Percentiles rank a stretch among this genome's conserved stretches.
These are phyloP conservation scores for Pythium scleroteichum DNA, from an alignment of 352 stramenopile species.

Conservation along the genomic window DNA sequence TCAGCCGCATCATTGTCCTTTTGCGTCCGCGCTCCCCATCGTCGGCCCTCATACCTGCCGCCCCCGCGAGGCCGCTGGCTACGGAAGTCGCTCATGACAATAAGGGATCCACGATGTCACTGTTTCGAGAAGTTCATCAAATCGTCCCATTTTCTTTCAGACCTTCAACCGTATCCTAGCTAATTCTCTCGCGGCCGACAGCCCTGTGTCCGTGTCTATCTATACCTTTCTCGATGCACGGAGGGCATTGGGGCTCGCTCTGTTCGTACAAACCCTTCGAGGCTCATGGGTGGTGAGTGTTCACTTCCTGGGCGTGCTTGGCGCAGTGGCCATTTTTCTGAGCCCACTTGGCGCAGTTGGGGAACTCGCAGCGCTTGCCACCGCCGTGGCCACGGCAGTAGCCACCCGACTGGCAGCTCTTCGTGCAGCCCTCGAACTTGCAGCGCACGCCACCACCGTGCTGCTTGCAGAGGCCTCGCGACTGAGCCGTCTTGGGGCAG, in stretches of 20 bases:
- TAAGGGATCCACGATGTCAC: conserved; percentile 1
- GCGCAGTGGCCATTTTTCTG: conserved; percentile 88
- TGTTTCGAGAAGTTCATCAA: neutral
- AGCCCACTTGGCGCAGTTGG: conserved; percentile 85
- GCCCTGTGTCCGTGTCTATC: too few relatives aligned
- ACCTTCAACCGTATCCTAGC: neutral
- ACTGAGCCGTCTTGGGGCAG: conserved; percentile 86
- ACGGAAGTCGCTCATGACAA: neutral
- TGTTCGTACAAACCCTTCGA: neutral
- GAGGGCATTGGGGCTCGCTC: neutral
- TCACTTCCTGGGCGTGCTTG: conserved; percentile 85
- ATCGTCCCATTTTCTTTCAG: neutral
- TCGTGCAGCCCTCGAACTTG: conserved; percentile 87
- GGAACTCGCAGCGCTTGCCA: conserved; percentile 84
- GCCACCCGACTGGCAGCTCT: conserved; percentile 84
- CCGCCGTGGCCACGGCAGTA: conserved; percentile 84
- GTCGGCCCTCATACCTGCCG: neutral
- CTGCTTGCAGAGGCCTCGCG: conserved; percentile 81
- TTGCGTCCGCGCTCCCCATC: neutral
- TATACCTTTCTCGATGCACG: conserved; percentile 1
- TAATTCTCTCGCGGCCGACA: neutral
- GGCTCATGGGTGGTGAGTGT: conserved; percentile 28
- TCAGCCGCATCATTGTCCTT: neutral
- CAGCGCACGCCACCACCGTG: conserved; percentile 83
- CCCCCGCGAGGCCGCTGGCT: neutral